Percentiles rank a stretch among this genome's conserved stretches.
phyloP scores from a whole-genome alignment of 768 basidiomycete species.

The Symmetrospora coprosmae region DNA sequence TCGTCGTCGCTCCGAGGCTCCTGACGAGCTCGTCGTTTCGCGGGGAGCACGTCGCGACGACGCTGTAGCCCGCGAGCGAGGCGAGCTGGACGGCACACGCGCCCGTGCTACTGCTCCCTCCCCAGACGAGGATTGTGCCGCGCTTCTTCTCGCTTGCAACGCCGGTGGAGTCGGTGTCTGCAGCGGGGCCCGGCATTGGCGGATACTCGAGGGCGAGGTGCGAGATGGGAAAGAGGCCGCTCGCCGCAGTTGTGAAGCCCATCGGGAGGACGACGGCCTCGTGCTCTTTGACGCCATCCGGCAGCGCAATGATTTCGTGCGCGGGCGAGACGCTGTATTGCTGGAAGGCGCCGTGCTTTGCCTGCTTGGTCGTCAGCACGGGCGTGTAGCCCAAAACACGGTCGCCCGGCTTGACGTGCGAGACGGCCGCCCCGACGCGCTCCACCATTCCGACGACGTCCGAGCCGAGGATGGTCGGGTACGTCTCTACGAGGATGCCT shows the following conservation, averaged over 20 bases:
- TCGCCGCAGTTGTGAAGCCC: not conserved
- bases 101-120: conserved; percentile 1
- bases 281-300: not conserved
- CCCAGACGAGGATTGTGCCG: conserved; percentile 17
- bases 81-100: conserved; percentile 20
- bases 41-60: conserved; percentile 18
- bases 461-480: not conserved
- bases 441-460: not conserved
- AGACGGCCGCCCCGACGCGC: not conserved
- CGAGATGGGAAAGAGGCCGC: not conserved
- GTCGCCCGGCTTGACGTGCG: not conserved
- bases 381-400: not conserved
- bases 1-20: not conserved
- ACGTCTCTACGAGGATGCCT: too few species aligned
- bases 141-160: not conserved
- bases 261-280: not conserved
- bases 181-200: too few species aligned
- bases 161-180: not conserved
- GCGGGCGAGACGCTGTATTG: not conserved
- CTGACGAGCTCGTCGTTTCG: conserved; percentile 30
- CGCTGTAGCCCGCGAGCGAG: conserved; percentile 19
- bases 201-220: not conserved
- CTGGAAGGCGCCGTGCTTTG: not conserved
- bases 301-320: not conserved
- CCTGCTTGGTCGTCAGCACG: not conserved